phyloP scores from a whole-genome alignment of 306 rosid species.

The Quercus glauca region DNA sequence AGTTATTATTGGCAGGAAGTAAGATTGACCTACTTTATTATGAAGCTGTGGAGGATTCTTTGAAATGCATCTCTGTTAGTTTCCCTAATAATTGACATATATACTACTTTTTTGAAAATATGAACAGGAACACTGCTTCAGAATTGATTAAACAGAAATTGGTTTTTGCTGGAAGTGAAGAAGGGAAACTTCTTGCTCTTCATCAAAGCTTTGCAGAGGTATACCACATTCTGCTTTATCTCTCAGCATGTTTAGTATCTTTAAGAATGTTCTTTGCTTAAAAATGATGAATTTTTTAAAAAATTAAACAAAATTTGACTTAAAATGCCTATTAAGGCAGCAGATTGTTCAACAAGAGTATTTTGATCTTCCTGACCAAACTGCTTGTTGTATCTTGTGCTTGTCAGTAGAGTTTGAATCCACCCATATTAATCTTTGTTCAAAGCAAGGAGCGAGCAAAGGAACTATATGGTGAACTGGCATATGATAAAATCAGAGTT shows the following conservation, averaged over 20 bases:
- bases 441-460: conserved; percentile 99
- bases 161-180: conserved; percentile 91
- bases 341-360: conserved; percentile 10
- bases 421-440: conserved; percentile 81
- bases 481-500: conserved; percentile 71
- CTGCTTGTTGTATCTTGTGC: conserved; percentile 16
- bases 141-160: conserved; percentile 79
- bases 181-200: conserved; percentile 87
- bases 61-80: background rate
- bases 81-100: conserved; percentile 10
- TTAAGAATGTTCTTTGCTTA: background rate
- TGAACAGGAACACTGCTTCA: conserved; percentile 84
- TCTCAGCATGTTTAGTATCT: background rate
- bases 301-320: background rate
- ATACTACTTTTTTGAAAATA: conserved; percentile 18
- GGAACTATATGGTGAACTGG: conserved; percentile 74
- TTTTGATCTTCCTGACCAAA: conserved; percentile 21
- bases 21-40: conserved; percentile 34
- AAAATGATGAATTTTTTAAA: conserved; percentile 1
- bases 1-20: conserved; percentile 93
- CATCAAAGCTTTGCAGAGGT: conserved; percentile 95
- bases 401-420: conserved; percentile 68
- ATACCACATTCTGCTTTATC: background rate
- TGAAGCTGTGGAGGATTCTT: conserved; percentile 3
- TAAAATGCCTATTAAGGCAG: too few relatives aligned